Conservation (phyloP, 164 flowering plant species). For the Stephania japonica region DNA sequence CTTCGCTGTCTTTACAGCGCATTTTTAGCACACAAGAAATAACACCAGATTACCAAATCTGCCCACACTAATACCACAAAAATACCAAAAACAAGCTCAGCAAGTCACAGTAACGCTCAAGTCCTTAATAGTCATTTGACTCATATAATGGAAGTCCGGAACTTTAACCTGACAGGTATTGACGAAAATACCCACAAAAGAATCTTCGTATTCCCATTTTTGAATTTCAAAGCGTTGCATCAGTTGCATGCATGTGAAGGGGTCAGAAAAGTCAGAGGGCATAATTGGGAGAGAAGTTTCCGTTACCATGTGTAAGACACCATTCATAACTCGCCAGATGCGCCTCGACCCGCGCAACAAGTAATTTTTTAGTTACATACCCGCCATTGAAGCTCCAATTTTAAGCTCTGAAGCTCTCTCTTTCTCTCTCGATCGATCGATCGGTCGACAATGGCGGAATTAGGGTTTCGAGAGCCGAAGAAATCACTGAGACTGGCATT, state of each 20-base stretch:
- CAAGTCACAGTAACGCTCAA: no score
- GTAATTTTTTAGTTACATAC: not conserved
- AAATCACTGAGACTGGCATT: conserved; percentile 18
- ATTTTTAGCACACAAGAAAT: not conserved
- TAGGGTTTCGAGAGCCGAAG: conserved; percentile 30
- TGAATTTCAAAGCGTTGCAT: not conserved
- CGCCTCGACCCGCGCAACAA: not conserved
- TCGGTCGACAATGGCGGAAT: conserved; percentile 39
- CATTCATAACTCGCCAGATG: no score
- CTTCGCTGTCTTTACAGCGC: not conserved
- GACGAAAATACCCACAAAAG: not conserved
- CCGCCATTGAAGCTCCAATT: conserved; percentile 1
- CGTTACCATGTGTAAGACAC: not conserved
- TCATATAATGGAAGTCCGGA: not conserved
- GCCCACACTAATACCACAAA: not conserved
- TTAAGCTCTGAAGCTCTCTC: not conserved
- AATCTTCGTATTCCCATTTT: not conserved
- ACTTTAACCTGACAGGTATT: not conserved
- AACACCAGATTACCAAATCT: not conserved
- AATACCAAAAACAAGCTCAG: not conserved
- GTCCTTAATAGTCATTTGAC: not conserved
- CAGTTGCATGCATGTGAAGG: not conserved
- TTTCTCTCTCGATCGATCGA: not conserved
- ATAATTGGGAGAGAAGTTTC: not conserved
- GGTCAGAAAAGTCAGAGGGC: not conserved